Evolutionary conservation across 805 yeast species (phyloP).

Genomic region (Ogataea allantospora): DNA sequence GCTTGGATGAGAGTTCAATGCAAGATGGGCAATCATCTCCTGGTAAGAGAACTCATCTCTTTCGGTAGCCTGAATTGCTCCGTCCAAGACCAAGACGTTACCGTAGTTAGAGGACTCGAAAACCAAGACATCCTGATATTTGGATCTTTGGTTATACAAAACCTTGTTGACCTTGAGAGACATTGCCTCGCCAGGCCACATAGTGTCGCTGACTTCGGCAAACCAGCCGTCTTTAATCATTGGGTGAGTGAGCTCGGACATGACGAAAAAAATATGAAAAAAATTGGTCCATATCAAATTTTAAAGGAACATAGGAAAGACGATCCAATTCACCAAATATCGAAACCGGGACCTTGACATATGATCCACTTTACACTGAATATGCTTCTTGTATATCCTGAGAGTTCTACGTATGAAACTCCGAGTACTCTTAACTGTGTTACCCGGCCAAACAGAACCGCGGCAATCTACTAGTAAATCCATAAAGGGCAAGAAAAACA

Average conservation of each 20-base stretch:
- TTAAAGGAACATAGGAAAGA: not conserved
- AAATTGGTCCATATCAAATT: not conserved
- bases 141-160: slow-evolving; percentile 78
- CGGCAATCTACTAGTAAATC: slow-evolving; percentile 14
- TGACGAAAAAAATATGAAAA: slow-evolving; percentile 4
- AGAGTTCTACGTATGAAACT: too few relatives aligned
- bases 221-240: slow-evolving; percentile 89
- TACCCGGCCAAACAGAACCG: slow-evolving; percentile 12
- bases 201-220: slow-evolving; percentile 88
- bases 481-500: slow-evolving; percentile 2
- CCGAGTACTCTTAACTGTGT: not conserved
- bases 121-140: slow-evolving; percentile 90
- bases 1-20: slow-evolving; percentile 88
- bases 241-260: slow-evolving; percentile 49
- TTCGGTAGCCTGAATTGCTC: slow-evolving; percentile 94
- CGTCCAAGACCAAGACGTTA: slow-evolving; percentile 90
- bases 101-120: slow-evolving; percentile 94
- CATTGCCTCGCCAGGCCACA: slow-evolving; percentile 99
- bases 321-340: too few relatives aligned
- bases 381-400: too few relatives aligned
- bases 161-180: slow-evolving; percentile 83
- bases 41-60: slow-evolving; percentile 97
- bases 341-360: too few relatives aligned
- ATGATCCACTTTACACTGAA: too few relatives aligned
- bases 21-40: slow-evolving; percentile 96